Conservation (phyloP, 2,329 filamentous ascomycete species). For the Coleophoma cylindrospora region DNA sequence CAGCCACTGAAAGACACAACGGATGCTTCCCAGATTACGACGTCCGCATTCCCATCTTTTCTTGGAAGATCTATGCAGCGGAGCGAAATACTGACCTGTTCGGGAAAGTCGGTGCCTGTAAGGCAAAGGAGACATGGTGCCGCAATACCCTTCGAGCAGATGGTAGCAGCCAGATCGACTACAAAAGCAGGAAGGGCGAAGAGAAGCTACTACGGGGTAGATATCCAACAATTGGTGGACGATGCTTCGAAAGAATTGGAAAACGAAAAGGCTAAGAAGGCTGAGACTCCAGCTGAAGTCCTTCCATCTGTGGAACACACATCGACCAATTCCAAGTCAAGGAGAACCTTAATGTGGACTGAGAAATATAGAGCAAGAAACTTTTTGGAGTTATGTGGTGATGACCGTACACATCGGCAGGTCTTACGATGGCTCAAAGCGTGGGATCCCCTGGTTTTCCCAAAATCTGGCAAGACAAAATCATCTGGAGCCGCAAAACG, state of each 20-base stretch:
- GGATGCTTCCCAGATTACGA: too few relatives aligned
- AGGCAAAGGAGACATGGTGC: slow-evolving; percentile 43
- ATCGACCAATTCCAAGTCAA: slow-evolving; percentile 16
- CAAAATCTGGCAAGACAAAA: slow-evolving; percentile 56
- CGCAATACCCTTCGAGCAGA: slow-evolving; percentile 54
- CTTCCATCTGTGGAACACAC: slow-evolving; percentile 35
- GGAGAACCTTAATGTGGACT: slow-evolving; percentile 71
- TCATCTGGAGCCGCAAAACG: slow-evolving; percentile 32
- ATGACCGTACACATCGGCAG: slow-evolving; percentile 86
- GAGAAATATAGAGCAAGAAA: slow-evolving; percentile 93
- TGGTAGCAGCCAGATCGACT: slow-evolving; percentile 63
- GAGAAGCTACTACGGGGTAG: slow-evolving; percentile 83
- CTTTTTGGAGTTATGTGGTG: slow-evolving; percentile 90
- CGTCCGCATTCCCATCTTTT: slow-evolving; percentile 15
- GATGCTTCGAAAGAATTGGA: slow-evolving; percentile 51
- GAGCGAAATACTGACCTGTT: slow-evolving; percentile 21
- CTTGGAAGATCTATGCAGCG: not conserved
- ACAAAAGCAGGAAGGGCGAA: slow-evolving; percentile 64
- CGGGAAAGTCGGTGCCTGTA: slow-evolving; percentile 51
- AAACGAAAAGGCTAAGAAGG: slow-evolving; percentile 31
- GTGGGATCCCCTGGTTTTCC: slow-evolving; percentile 93
- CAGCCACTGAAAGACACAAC: too few relatives aligned
- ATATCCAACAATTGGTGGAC: slow-evolving; percentile 80
- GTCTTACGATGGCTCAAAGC: slow-evolving; percentile 91
- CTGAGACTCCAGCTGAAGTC: slow-evolving; percentile 30